Evolutionary conservation across 441 rosid genomes (phyloP).

Genomic region (Melastoma candidum): DNA sequence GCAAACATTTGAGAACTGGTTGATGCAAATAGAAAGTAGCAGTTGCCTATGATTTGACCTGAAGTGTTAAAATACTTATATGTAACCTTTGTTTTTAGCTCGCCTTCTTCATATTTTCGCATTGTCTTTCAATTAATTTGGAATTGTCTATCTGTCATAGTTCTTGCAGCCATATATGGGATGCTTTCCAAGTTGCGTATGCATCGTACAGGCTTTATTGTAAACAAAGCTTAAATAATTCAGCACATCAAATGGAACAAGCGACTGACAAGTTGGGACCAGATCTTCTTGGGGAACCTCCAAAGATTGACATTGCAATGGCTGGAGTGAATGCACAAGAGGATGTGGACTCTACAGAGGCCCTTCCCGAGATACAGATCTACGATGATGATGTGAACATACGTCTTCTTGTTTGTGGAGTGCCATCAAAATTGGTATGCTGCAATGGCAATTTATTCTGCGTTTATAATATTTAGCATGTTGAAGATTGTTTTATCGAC

Average conservation of each 20-base stretch:
- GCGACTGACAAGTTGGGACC: slow-evolving; percentile 47
- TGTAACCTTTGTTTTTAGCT: too few relatives aligned
- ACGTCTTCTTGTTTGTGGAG: slow-evolving; percentile 88
- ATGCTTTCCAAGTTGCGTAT: slow-evolving; percentile 81
- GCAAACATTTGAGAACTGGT: too few relatives aligned
- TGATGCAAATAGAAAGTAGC: too few relatives aligned
- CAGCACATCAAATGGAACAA: slow-evolving; percentile 36
- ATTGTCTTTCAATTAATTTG: too few relatives aligned
- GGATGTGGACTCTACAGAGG: slow-evolving; percentile 62
- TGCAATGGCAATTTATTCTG: slow-evolving; percentile 6
- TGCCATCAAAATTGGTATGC: slow-evolving; percentile 51
- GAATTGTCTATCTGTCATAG: slow-evolving; percentile 29
- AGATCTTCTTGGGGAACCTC: slow-evolving; percentile 69
- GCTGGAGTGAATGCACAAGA: slow-evolving; percentile 62
- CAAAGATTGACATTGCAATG: slow-evolving; percentile 58
- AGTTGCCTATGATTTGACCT: background rate
- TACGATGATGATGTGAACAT: slow-evolving; percentile 82
- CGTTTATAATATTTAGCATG: background rate
- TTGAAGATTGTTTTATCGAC: slow-evolving; percentile 2
- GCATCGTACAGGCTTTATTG: slow-evolving; percentile 86
- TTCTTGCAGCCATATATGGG: slow-evolving; percentile 83
- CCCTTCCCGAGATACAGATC: slow-evolving; percentile 80
- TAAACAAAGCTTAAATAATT: slow-evolving; percentile 23
- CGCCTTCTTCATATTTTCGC: too few relatives aligned
- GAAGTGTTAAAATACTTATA: too few relatives aligned